These are phyloP conservation scores for Mrakia hoshinonis DNA, from an alignment of 768 basidiomycete genomes.

Conservation along the genomic window DNA sequence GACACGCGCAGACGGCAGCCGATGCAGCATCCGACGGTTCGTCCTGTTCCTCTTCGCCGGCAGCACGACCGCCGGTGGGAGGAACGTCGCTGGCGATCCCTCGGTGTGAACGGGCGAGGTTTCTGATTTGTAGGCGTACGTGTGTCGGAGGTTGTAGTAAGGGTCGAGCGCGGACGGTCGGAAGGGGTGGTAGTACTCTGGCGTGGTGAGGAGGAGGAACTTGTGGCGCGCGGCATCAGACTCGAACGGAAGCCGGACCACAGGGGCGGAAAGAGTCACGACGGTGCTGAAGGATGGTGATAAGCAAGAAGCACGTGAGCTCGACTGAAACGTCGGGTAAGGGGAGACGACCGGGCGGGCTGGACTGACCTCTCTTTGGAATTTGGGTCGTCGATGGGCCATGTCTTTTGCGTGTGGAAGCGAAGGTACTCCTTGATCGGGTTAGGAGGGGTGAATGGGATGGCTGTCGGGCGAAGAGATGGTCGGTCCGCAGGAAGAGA, in stretches of 20 bases:
- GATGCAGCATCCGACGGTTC: background rate
- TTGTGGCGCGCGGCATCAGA: constrained; percentile 64
- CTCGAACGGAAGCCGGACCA: constrained; percentile 62
- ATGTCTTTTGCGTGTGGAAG: constrained; percentile 28
- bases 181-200: constrained; percentile 29
- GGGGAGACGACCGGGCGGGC: background rate
- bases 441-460: constrained; percentile 23
- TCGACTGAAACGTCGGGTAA: background rate
- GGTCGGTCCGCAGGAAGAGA: background rate
- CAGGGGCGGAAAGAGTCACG: constrained; percentile 55
- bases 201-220: constrained; percentile 57
- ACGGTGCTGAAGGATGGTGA: background rate
- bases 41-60: no score
- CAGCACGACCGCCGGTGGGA: background rate
- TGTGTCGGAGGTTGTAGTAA: background rate
- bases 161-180: constrained; percentile 19
- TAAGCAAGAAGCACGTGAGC: background rate
- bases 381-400: constrained; percentile 18
- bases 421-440: constrained; percentile 21
- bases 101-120: background rate
- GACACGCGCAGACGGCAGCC: background rate
- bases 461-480: constrained; percentile 9
- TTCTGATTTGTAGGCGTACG: background rate
- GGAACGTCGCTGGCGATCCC: background rate
- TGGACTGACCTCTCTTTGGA: constrained; percentile 21